Evolutionary conservation across 1,284 basidiomycete genomes (phyloP), one percentile per base, ranked within the genome.

Genomic region (Apiotrichum gracile): DNA sequence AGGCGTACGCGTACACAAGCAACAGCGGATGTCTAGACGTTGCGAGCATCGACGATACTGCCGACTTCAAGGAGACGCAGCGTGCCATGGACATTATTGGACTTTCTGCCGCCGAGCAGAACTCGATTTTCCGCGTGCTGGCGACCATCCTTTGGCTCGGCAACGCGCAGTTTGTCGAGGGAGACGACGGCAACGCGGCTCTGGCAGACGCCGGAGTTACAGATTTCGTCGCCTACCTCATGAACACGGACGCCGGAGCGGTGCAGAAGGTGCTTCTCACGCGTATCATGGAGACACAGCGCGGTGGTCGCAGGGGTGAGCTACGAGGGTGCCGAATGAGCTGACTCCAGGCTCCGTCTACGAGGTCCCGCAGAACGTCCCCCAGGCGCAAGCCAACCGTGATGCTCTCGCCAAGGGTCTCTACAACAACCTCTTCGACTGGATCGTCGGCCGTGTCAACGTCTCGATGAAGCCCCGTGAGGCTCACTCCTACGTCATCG

Each of bases 361-460:
- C 72, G 91, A 98, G 66, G 94, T 97, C 2, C 96, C 96, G 1
- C 79, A 96, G 51, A 99, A 99, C 68, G 87, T 88, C 8, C 82
- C 91, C 6, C 96, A 99, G 72, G 96, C 96, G 2, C 78, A 78
- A 6, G 82, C 94, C 1, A 91, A 90, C 41, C 80, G 93, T 55
- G 91, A 98, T 76, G 96, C 96, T 0, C 79, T 99, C 31, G 80
- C 93, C 7, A 97, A 99, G 74, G 96, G 93, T 12, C 85, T 99
- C 56, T 98, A 98, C 77, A 97, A 96, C 78, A 97, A 97, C 74
- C 78, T 98, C 21, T 99, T 99, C 73, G 94, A 99, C 69, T 99
- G 96, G 96, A 98, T 99, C 65, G 96, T 99, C 33, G 88, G 89
- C 22, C 85, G 92, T 54, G 83, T 99, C 71, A 99, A 99, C 71